These are phyloP conservation scores for Pugionium dolabratum DNA, from an alignment of 345 rosid species.

Conservation along the genomic window DNA sequence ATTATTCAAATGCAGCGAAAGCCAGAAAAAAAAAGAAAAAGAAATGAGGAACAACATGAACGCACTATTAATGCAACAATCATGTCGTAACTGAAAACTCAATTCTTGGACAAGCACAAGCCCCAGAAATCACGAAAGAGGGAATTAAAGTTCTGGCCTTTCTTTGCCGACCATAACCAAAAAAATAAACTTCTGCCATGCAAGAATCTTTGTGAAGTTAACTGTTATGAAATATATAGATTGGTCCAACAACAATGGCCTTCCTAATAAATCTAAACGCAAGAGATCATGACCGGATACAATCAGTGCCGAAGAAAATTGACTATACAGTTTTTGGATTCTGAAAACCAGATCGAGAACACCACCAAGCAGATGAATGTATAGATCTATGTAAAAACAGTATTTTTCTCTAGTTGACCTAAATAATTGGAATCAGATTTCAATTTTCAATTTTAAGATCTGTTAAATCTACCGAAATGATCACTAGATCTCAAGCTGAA, in stretches of 20 bases:
- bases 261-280: background rate
- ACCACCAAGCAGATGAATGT: background rate
- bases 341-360: slow-evolving; percentile 25
- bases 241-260: background rate
- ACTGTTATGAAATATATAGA: slow-evolving; percentile 9
- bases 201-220: slow-evolving; percentile 30
- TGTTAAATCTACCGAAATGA: slow-evolving; percentile 6
- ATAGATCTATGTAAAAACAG: slow-evolving; percentile 32
- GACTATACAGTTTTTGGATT: background rate
- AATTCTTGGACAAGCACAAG: background rate
- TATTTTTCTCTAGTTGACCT: background rate
- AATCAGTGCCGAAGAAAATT: background rate
- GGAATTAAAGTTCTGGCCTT: slow-evolving; percentile 2
- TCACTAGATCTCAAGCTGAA: slow-evolving; percentile 2
- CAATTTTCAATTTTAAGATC: slow-evolving; percentile 18
- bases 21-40: no score
- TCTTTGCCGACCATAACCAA: background rate
- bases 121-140: slow-evolving; percentile 5
- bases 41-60: slow-evolving; percentile 18
- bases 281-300: background rate
- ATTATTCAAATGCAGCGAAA: slow-evolving; percentile 3
- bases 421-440: background rate
- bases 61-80: slow-evolving; percentile 30
- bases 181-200: background rate
- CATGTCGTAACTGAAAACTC: slow-evolving; percentile 34